Evolutionary conservation across 2,329 filamentous ascomycete genomes (phyloP).

Genomic region (Diaporthe ampelina): DNA sequence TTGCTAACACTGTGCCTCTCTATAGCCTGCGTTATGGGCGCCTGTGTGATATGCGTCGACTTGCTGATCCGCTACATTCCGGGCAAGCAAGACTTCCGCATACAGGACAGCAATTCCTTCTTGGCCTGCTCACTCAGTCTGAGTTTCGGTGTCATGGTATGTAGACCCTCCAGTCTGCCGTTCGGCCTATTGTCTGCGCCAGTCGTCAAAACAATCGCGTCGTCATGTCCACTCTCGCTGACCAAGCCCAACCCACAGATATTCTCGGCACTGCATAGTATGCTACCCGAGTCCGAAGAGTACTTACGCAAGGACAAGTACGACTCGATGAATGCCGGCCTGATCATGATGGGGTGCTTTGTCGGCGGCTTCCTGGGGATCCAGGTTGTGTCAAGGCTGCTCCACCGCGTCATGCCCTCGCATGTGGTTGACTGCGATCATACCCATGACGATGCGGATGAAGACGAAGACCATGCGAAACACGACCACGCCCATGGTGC

Average conservation of each 20-base stretch:
- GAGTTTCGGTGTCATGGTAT: constrained; percentile 96
- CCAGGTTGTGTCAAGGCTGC: constrained; percentile 77
- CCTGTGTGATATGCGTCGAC: constrained; percentile 90
- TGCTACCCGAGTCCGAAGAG: constrained; percentile 87
- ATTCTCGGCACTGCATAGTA: constrained; percentile 92
- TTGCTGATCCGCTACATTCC: constrained; percentile 80
- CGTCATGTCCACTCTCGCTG: neutral
- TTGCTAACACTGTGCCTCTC: constrained; percentile 37
- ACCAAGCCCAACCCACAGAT: constrained; percentile 66
- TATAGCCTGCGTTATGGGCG: constrained; percentile 77
- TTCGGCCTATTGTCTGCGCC: constrained; percentile 13
- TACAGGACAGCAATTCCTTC: constrained; percentile 91
- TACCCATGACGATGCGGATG: constrained; percentile 70
- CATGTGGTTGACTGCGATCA: constrained; percentile 87
- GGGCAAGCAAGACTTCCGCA: constrained; percentile 82
- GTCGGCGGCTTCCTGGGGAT: constrained; percentile 81
- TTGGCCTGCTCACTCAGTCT: constrained; percentile 89
- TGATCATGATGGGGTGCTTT: constrained; percentile 79
- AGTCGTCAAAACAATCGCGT: constrained; percentile 1
- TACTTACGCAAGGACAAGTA: constrained; percentile 81
- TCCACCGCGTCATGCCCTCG: constrained; percentile 82
- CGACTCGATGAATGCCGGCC: constrained; percentile 75
- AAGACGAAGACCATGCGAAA: constrained; percentile 46
- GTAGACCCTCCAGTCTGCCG: constrained; percentile 46
- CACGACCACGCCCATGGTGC: constrained; percentile 47